Conservation (phyloP, 768 basidiomycete species). For the Amylocystis lapponica region DNA sequence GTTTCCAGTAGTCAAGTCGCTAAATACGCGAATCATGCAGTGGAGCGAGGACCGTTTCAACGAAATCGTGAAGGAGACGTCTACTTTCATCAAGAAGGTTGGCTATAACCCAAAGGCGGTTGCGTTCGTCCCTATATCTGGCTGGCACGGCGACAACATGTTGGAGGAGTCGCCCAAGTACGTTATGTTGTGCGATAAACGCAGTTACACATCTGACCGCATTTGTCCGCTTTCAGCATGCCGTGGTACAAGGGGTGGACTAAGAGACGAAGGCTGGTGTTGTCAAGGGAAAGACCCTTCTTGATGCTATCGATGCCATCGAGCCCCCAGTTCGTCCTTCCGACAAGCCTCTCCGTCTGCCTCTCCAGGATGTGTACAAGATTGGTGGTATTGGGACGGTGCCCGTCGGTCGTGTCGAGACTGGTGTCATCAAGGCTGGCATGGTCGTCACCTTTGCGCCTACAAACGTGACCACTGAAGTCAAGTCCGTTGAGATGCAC, state of each 20-base stretch:
- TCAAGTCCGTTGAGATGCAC: constrained; percentile 99
- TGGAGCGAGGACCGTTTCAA: constrained; percentile 99
- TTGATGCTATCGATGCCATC: constrained; percentile 99
- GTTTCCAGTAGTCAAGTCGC: neutral
- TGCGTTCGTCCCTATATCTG: constrained; percentile 98
- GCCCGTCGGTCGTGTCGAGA: constrained; percentile 99
- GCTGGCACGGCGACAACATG: constrained; percentile 99
- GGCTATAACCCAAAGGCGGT: constrained; percentile 99
- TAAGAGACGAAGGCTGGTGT: constrained; percentile 91
- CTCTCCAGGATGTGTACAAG: constrained; percentile 99
- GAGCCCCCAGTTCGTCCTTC: constrained; percentile 95
- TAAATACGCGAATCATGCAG: constrained; percentile 33
- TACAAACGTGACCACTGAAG: constrained; percentile 98
- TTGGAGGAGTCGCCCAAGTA: constrained; percentile 96
- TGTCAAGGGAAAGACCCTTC: constrained; percentile 97
- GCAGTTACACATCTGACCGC: constrained; percentile 5
- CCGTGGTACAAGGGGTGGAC: constrained; percentile 99
- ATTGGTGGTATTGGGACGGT: constrained; percentile 99
- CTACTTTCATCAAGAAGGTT: constrained; percentile 98
- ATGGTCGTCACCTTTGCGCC: constrained; percentile 99
- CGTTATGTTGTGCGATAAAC: too few relatives aligned
- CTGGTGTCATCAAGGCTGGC: constrained; percentile 99
- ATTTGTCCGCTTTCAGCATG: constrained; percentile 59
- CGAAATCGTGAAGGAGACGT: constrained; percentile 98
- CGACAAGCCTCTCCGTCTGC: constrained; percentile 99